A percentile compares a stretch with the other conserved stretches of the same genome.
phyloP scores from a whole-genome alignment of 345 rosid genomes.

The Zanthoxylum bungeanum region DNA sequence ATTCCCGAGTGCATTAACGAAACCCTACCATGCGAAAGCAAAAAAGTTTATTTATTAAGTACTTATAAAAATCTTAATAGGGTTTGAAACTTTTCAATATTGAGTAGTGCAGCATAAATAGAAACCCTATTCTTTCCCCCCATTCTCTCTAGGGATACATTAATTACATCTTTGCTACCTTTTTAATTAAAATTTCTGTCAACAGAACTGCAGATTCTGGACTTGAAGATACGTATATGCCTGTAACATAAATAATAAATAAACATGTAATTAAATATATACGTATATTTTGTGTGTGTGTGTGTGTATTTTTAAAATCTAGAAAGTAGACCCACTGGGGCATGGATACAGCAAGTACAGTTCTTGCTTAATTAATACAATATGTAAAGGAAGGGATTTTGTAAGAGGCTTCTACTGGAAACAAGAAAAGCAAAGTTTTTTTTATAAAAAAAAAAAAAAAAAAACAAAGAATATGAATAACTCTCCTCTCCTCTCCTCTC shows the following conservation, averaged over 20 bases:
- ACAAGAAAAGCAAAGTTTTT: no score
- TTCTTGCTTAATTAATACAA: no score
- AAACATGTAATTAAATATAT: background rate
- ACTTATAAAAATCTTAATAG: background rate
- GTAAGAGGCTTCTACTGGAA: conserved; percentile 19
- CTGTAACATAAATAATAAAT: no score
- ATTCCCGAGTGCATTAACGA: no score
- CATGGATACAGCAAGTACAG: conserved; percentile 3
- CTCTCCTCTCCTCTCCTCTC: no score
- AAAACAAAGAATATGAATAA: conserved; percentile 33
- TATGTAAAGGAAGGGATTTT: conserved; percentile 33
- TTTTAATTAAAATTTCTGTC: no score
- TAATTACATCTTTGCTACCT: no score
- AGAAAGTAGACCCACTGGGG: background rate
- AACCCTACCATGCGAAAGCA: no score
- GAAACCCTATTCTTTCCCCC: no score
- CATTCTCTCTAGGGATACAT: no score
- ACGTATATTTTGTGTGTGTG: background rate
- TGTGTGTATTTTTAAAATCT: background rate
- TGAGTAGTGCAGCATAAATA: background rate
- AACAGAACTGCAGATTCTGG: no score
- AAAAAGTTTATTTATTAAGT: background rate
- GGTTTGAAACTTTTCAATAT: background rate
- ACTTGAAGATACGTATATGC: no score
- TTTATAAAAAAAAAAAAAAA: background rate